phyloP scores from a whole-genome alignment of 208 protist genomes.

The Entamoeba histolytica region DNA sequence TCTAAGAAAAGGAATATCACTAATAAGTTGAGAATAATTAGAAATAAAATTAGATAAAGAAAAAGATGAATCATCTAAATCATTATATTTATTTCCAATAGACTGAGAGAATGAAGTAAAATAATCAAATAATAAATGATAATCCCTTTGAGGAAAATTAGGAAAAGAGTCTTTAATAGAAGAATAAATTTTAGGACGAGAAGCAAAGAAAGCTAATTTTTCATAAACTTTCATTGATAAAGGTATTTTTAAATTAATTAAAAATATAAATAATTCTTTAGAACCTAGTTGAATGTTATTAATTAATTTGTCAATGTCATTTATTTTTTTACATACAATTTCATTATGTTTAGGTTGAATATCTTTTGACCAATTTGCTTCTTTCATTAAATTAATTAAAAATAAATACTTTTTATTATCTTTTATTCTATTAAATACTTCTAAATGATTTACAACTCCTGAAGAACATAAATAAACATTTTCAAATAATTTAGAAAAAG shows the following conservation, averaged over 20 bases:
- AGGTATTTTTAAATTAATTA: neutral
- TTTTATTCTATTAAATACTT: neutral
- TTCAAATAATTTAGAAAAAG: neutral
- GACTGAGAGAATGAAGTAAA: neutral
- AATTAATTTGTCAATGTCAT: too few relatives aligned
- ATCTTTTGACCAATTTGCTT: neutral
- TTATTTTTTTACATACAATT: too few relatives aligned
- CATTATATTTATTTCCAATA: neutral
- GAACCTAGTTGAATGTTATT: too few relatives aligned
- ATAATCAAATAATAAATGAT: neutral
- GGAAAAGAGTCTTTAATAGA: neutral
- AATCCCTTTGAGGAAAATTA: neutral
- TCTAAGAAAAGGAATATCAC: neutral
- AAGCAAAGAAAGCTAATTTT: neutral
- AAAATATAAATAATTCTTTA: too few relatives aligned
- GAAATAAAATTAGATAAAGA: neutral
- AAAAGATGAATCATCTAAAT: neutral
- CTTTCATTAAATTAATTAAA: neutral
- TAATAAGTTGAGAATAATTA: neutral
- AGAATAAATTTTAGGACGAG: neutral
- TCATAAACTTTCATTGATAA: neutral
- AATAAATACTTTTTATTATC: neutral
- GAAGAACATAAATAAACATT: neutral
- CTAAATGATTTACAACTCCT: neutral
- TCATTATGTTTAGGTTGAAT: neutral